phyloP scores from a whole-genome alignment of 2,329 filamentous ascomycete species.

The Coniochaeta sp. region DNA sequence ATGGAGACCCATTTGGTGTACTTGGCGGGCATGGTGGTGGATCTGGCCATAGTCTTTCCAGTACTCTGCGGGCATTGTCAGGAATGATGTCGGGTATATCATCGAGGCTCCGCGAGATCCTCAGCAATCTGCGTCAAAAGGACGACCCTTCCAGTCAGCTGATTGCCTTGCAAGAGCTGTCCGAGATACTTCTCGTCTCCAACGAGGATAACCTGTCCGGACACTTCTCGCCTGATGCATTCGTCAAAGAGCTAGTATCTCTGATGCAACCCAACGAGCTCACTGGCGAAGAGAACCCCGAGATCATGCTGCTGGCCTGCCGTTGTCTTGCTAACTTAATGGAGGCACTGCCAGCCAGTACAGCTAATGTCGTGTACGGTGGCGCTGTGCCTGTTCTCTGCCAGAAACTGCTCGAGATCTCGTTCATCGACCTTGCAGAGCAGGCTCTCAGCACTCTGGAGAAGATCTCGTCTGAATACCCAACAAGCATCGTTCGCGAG shows the following conservation, averaged over 20 bases:
- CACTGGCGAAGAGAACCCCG: constrained; percentile 77
- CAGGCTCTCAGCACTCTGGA: constrained; percentile 94
- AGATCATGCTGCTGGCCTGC: constrained; percentile 95
- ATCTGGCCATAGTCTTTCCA: constrained; percentile 61
- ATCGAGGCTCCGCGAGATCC: constrained; percentile 68
- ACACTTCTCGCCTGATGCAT: constrained; percentile 88
- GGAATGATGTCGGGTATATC: constrained; percentile 88
- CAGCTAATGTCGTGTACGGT: constrained; percentile 95
- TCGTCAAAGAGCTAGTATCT: constrained; percentile 86
- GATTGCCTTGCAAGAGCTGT: constrained; percentile 87
- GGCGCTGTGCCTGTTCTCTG: constrained; percentile 91
- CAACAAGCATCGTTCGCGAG: constrained; percentile 88
- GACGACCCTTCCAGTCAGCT: constrained; percentile 82
- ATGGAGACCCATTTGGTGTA: constrained; percentile 54
- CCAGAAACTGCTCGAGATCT: constrained; percentile 90
- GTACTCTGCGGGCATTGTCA: constrained; percentile 75
- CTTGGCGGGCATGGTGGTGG: constrained; percentile 61
- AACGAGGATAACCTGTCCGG: constrained; percentile 95
- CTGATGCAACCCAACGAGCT: constrained; percentile 89
- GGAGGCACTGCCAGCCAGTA: constrained; percentile 89
- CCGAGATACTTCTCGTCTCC: constrained; percentile 85
- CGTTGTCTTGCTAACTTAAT: constrained; percentile 94
- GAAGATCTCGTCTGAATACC: constrained; percentile 96
- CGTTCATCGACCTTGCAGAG: constrained; percentile 95
- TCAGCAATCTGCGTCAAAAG: constrained; percentile 70